Percentiles rank a stretch among this genome's conserved stretches.
phyloP scores from a whole-genome alignment of 192 early-diverging fungal genomes.

The Linnemannia exigua region DNA sequence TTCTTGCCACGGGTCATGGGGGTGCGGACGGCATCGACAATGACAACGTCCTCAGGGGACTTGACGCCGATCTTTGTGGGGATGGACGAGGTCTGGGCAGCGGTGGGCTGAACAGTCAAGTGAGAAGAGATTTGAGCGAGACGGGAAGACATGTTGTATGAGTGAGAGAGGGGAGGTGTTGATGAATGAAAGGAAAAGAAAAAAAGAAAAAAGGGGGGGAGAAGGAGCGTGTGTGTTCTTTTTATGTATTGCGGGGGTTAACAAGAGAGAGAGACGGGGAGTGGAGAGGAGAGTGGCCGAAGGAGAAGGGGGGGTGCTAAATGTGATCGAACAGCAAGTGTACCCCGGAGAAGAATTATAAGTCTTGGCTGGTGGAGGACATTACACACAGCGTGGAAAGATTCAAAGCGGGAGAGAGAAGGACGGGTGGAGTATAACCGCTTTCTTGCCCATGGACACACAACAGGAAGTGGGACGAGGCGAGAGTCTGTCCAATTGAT shows the following conservation, averaged over 20 bases:
- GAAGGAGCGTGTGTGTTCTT: neutral
- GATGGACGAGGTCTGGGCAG: conserved; percentile 41
- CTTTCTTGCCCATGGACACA: conserved; percentile 14
- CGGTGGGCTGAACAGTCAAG: conserved; percentile 59
- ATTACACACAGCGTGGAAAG: neutral
- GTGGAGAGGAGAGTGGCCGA: neutral
- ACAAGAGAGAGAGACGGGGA: neutral
- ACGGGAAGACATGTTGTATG: conserved; percentile 63
- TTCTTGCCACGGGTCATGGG: conserved; percentile 81
- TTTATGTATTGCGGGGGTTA: conserved; percentile 1
- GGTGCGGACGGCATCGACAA: conserved; percentile 84
- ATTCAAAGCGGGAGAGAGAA: neutral
- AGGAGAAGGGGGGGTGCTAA: neutral
- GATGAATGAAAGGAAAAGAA: conserved; percentile 20
- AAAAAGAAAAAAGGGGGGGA: conserved; percentile 14
- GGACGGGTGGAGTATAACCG: conserved; percentile 8
- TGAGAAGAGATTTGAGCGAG: conserved; percentile 69
- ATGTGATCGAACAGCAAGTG: conserved; percentile 6
- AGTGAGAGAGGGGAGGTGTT: neutral
- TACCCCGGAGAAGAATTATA: neutral
- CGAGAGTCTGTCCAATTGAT: neutral
- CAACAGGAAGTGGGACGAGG: neutral
- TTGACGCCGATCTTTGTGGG: conserved; percentile 69
- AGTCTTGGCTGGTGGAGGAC: neutral
- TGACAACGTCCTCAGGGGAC: conserved; percentile 86